Evolutionary conservation across 352 stramenopile species (phyloP), one percentile per base, ranked within the genome.

Genomic region (Globisporangium splendens): DNA sequence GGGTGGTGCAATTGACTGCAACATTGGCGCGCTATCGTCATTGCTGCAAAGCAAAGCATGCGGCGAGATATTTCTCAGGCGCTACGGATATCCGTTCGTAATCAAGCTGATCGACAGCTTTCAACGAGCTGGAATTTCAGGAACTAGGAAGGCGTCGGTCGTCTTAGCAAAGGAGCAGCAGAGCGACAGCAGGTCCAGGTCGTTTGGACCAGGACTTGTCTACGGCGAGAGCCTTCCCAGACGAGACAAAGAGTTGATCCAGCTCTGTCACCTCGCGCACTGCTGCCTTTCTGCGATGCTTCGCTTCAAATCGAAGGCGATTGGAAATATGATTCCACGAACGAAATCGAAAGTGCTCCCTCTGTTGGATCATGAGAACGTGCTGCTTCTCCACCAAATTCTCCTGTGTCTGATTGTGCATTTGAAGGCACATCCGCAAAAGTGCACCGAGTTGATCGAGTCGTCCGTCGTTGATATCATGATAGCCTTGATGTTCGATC

Each of bases 201-300:
- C 17, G 6, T 65, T 65, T 18, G 59, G 59, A 14, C 38, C 51
- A 1, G 21, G 28, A 44, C 39, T 65, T 4, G 53, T 55, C 41
- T 65, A 65, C 24, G 33, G 15, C 0, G 28, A 49, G 1, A 17
- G 5, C 1, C 44, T 65, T 7, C 11, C 51, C 0, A 43, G 46
- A 8, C 50, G 39, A 0, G 51, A 60, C 2, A 65, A 56, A 24
- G 59, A 60, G n/a, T 20, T 65, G 44, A 49, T 56, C 5, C 59
- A 65, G 47, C 44, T 65, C 21, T 65, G 59, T 21, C 53, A 50
- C 33, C 59, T 65, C n/a, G 59, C 59, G 1, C 51, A 65, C 39
- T 46, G 44, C 15, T 65, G 59, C 38, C 59, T 65, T 5, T 13
- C 39, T 3, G 51, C 43, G 18, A 50, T 60, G 14, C 24, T 18